Evolutionary conservation across 768 basidiomycete genomes (phyloP).

Genomic region (Tulasnella sp.): DNA sequence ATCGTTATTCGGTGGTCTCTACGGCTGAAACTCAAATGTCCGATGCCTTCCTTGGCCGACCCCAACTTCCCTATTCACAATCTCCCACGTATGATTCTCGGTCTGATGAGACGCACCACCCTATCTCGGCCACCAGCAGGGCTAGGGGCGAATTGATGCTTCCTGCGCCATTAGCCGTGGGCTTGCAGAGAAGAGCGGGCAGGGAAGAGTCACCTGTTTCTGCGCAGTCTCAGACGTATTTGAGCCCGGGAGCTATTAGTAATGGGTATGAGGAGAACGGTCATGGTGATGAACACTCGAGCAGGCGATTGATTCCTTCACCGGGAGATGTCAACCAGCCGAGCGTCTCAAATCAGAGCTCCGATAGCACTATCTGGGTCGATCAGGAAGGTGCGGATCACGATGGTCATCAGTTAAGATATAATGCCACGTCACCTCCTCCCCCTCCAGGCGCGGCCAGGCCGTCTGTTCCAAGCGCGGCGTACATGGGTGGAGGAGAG

Average conservation of each 20-base stretch:
- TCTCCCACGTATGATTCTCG: constrained; percentile 3
- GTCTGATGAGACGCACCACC: constrained; percentile 7
- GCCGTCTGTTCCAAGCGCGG: no score
- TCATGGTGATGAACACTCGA: constrained; percentile 27
- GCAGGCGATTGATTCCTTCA: constrained; percentile 32
- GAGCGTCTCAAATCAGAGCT: neutral
- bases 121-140: constrained; percentile 28
- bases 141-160: constrained; percentile 61
- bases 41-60: constrained; percentile 12
- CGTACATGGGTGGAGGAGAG: no score
- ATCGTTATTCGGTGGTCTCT: constrained; percentile 64
- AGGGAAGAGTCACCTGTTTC: constrained; percentile 25
- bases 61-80: constrained; percentile 5
- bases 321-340: constrained; percentile 6
- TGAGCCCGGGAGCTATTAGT: constrained; percentile 19
- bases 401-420: no score
- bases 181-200: constrained; percentile 34
- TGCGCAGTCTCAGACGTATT: constrained; percentile 19
- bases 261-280: neutral
- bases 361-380: neutral
- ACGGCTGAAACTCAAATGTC: constrained; percentile 59
- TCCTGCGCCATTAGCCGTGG: constrained; percentile 55
- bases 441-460: no score
- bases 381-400: no score
- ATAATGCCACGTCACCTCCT: no score